These are phyloP conservation scores for Wallacemonas sp. DNA, from an alignment of 208 protist species.

Conservation along the genomic window DNA sequence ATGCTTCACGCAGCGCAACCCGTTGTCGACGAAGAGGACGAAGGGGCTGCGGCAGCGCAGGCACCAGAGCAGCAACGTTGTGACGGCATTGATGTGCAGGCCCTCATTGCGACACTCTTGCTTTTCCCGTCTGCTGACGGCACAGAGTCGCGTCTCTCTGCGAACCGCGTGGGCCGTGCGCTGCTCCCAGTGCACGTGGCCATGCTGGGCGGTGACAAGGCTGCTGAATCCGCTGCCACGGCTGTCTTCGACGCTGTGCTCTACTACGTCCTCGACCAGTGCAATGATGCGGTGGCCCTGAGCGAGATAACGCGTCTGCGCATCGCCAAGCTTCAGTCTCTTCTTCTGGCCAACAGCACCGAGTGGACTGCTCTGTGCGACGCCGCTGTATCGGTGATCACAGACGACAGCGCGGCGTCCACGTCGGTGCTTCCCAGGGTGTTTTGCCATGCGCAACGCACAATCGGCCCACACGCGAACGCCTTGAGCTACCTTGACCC, in stretches of 20 bases:
- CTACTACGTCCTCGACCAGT: constrained; percentile 82
- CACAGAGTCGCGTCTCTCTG: constrained; percentile 15
- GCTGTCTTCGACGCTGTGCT: constrained; percentile 40
- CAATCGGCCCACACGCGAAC: constrained; percentile 56
- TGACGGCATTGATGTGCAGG: constrained; percentile 2
- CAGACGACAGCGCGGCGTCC: constrained; percentile 18
- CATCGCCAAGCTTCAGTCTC: constrained; percentile 17
- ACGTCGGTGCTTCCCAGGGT: constrained; percentile 31
- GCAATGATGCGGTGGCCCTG: constrained; percentile 44
- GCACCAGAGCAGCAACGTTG: neutral
- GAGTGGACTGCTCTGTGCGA: neutral
- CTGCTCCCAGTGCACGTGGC: constrained; percentile 40
- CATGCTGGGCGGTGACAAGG: neutral
- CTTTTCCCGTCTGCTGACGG: neutral
- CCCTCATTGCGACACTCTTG: neutral
- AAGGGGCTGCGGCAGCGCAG: neutral
- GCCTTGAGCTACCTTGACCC: constrained; percentile 13
- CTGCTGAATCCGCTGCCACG: too few relatives aligned
- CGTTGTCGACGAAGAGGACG: neutral
- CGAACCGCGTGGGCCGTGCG: constrained; percentile 40
- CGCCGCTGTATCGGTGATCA: neutral
- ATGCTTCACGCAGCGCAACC: constrained; percentile 4
- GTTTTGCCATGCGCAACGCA: constrained; percentile 46
- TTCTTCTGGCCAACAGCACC: constrained; percentile 1
- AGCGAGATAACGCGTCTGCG: constrained; percentile 23